Percentiles rank a stretch among this genome's conserved stretches.
phyloP scores from a whole-genome alignment of 768 basidiomycete genomes.

The Rhodosporidiobolus odoratus region DNA sequence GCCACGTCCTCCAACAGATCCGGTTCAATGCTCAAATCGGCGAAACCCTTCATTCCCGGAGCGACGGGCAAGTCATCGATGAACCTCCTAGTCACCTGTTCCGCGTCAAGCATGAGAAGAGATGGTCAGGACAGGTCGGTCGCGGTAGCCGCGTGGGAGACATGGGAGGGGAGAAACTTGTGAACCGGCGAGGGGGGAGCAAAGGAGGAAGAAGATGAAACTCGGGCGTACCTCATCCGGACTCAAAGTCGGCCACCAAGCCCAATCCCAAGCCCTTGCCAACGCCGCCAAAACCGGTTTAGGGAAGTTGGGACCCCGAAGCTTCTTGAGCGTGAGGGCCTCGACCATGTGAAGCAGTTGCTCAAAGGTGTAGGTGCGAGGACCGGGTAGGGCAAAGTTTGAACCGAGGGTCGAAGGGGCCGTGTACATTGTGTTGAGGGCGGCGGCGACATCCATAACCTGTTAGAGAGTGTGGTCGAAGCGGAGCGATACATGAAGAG shows the following conservation, averaged over 20 bases:
- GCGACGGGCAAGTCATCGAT: conserved; percentile 65
- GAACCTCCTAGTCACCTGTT: conserved; percentile 76
- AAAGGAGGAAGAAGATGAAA: no score
- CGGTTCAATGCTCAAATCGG: conserved; percentile 70
- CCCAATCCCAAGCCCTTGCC: conserved; percentile 57
- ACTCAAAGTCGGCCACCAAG: conserved; percentile 87
- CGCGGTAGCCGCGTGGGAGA: no score
- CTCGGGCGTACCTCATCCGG: no score
- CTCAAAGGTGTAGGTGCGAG: conserved; percentile 74
- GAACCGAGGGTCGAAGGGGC: conserved; percentile 54
- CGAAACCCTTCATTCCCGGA: conserved; percentile 51
- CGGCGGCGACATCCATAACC: conserved; percentile 93
- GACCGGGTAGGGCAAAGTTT: conserved; percentile 79
- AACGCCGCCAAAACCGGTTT: conserved; percentile 62
- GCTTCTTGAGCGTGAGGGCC: conserved; percentile 67
- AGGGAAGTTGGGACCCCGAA: conserved; percentile 71
- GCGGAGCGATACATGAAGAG: conserved; percentile 7
- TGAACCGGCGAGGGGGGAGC: no score
- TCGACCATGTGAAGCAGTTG: conserved; percentile 57
- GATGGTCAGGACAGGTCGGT: no score
- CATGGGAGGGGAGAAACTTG: no score
- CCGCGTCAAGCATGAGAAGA: no score
- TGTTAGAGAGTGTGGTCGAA: conserved; percentile 43
- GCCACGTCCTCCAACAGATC: conserved; percentile 81
- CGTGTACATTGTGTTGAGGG: conserved; percentile 68